Evolutionary conservation across 331 rosid genomes (phyloP).

Genomic region (Quercus tomentella): DNA sequence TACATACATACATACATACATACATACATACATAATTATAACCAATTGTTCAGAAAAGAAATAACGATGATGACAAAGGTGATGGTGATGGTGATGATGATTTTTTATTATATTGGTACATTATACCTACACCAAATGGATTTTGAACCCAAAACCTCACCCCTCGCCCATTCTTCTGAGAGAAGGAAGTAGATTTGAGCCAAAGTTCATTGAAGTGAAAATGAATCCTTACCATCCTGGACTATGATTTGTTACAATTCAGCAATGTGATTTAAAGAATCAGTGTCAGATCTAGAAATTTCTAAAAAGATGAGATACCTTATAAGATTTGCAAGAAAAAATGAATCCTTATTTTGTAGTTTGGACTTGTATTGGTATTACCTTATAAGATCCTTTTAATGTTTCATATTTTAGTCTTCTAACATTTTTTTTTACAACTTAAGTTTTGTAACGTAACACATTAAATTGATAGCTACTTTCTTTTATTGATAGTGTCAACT

Average conservation of each 20-base stretch:
- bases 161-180: too few species aligned
- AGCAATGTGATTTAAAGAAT: neutral
- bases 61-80: neutral
- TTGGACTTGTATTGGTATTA: neutral
- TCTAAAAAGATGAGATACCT: neutral
- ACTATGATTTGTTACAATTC: neutral
- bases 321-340: neutral
- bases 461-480: too few species aligned
- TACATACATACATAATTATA: neutral
- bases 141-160: too few species aligned
- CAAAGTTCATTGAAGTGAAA: too few species aligned
- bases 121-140: too few species aligned
- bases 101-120: neutral
- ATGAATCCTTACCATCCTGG: too few species aligned
- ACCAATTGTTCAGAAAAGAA: neutral
- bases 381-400: neutral
- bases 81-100: neutral
- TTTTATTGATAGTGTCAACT: too few species aligned
- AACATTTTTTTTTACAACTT: neutral
- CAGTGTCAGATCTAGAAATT: neutral
- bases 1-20: neutral
- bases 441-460: neutral
- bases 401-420: neutral
- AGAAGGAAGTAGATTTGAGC: too few species aligned
- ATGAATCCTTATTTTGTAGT: neutral